phyloP scores from a whole-genome alignment of 306 rosid genomes.

The Gillenia trifoliata region DNA sequence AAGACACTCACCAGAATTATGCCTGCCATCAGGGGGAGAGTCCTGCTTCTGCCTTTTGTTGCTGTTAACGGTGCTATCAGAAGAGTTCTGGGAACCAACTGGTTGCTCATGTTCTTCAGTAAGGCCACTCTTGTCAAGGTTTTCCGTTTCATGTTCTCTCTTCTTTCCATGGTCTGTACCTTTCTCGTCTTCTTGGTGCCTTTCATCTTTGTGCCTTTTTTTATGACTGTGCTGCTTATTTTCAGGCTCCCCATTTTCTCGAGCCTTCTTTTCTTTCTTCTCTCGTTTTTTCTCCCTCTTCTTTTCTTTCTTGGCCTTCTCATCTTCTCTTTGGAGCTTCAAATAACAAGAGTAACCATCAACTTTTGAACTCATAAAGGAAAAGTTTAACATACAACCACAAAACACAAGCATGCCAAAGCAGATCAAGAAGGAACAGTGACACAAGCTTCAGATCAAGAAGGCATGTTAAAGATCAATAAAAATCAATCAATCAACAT shows the following conservation, averaged over 20 bases:
- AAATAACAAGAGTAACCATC: slow-evolving; percentile 3
- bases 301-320: slow-evolving; percentile 25
- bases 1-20: slow-evolving; percentile 24
- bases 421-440: not conserved
- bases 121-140: slow-evolving; percentile 22
- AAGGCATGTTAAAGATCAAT: not conserved
- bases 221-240: slow-evolving; percentile 6
- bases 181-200: slow-evolving; percentile 4
- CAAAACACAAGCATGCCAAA: not conserved
- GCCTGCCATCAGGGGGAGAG: slow-evolving; percentile 8
- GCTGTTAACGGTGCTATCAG: slow-evolving; percentile 26
- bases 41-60: slow-evolving; percentile 22
- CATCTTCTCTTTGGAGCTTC: slow-evolving; percentile 17
- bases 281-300: slow-evolving; percentile 23
- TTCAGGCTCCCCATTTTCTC: slow-evolving; percentile 13
- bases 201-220: slow-evolving; percentile 21
- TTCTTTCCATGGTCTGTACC: slow-evolving; percentile 11
- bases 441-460: not conserved
- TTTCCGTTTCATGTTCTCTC: slow-evolving; percentile 10
- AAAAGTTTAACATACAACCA: not conserved
- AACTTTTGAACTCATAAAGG: not conserved
- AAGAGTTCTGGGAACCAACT: slow-evolving; percentile 27
- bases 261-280: slow-evolving; percentile 23
- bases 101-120: slow-evolving; percentile 28
- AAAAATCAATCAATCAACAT: not conserved